Conservation (phyloP, 106 monocot species). For the Triglochin maritima region DNA sequence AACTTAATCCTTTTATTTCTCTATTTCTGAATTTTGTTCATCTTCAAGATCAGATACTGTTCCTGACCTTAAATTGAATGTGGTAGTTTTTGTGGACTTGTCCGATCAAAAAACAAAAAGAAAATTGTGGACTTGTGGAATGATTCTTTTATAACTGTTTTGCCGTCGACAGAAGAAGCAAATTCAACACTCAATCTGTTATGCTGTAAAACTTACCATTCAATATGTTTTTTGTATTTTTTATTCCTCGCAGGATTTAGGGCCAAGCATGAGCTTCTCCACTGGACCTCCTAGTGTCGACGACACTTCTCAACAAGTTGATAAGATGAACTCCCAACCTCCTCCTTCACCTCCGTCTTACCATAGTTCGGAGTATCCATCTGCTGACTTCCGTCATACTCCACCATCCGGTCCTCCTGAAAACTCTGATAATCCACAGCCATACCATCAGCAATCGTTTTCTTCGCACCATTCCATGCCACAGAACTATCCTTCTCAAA, state of each 20-base stretch:
- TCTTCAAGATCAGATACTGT: too few species aligned
- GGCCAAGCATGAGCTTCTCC: conserved; percentile 34
- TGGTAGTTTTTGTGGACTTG: neutral
- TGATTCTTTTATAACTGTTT: neutral
- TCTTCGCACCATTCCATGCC: conserved; percentile 13
- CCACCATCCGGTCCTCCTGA: conserved; percentile 15
- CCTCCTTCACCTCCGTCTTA: conserved; percentile 26
- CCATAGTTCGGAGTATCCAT: conserved; percentile 10
- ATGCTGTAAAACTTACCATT: neutral
- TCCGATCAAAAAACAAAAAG: neutral
- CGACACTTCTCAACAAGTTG: conserved; percentile 16
- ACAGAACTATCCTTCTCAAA: conserved; percentile 13
- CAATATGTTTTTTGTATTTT: neutral
- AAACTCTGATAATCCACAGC: conserved; percentile 21
- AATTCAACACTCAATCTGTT: neutral
- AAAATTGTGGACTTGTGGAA: neutral
- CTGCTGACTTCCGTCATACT: conserved; percentile 18
- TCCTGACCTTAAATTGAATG: neutral
- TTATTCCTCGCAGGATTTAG: conserved; percentile 29
- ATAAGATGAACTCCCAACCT: conserved; percentile 16
- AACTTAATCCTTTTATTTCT: too few species aligned
- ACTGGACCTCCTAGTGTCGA: conserved; percentile 15
- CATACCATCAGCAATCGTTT: conserved; percentile 25
- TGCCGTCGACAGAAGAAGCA: neutral
- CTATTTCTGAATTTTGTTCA: too few species aligned